Percentiles rank a stretch among this genome's conserved stretches.
Conservation (phyloP, 208 protist genomes). For the Trypanosoma mega region DNA sequence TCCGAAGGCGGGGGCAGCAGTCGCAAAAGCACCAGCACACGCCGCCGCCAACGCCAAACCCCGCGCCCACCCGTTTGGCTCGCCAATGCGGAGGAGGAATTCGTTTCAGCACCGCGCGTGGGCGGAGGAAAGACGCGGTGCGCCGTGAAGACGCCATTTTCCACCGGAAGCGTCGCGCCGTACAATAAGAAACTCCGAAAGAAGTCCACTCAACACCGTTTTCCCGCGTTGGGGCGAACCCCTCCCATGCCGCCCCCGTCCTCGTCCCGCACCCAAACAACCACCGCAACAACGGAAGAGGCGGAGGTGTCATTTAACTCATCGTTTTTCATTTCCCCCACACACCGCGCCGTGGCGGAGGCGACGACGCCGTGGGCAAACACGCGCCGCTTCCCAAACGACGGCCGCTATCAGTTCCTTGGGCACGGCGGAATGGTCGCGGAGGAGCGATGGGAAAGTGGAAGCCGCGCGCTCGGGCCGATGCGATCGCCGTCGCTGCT, state of each 20-base stretch:
- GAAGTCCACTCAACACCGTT: conserved; percentile 39
- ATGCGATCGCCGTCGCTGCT: conserved; percentile 35
- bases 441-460: conserved; percentile 12
- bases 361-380: conserved; percentile 41
- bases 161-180: conserved; percentile 15
- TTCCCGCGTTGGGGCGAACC: too few species aligned
- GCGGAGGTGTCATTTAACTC: conserved; percentile 4
- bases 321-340: conserved; percentile 75
- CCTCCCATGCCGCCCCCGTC: not conserved
- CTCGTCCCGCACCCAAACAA: not conserved
- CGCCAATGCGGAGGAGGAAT: conserved; percentile 26
- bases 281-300: not conserved
- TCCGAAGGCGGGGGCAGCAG: conserved; percentile 46
- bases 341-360: conserved; percentile 73
- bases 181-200: conserved; percentile 70
- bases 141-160: conserved; percentile 23
- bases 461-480: conserved; percentile 47
- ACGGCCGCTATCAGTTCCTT: conserved; percentile 42
- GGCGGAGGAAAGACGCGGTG: conserved; percentile 9
- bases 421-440: conserved; percentile 48
- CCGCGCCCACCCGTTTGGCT: conserved; percentile 12
- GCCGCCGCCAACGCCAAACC: conserved; percentile 13
- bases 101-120: not conserved
- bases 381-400: not conserved
- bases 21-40: conserved; percentile 26